phyloP scores from a whole-genome alignment of 129 eudicot species.

The Chrysanthemum seticuspe region DNA sequence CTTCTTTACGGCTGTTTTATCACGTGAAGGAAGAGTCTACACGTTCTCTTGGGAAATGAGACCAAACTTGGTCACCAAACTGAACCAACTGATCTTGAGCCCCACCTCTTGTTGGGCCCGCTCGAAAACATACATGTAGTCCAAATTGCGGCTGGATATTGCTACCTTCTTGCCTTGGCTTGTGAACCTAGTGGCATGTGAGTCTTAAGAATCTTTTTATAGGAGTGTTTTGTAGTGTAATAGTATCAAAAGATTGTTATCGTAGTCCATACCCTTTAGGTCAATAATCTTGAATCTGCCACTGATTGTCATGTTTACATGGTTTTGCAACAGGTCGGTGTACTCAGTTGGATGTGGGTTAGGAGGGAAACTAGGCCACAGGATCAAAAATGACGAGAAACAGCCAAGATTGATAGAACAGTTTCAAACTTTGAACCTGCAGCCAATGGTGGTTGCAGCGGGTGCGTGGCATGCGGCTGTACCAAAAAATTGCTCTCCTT shows the following conservation, averaged over 20 bases:
- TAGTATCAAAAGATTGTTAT: background rate
- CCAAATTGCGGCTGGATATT: slow-evolving; percentile 96
- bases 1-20: too few relatives aligned
- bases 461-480: slow-evolving; percentile 99
- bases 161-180: slow-evolving; percentile 91
- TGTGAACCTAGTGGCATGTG: slow-evolving; percentile 93
- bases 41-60: slow-evolving; percentile 92
- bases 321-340: slow-evolving; percentile 65
- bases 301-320: too few relatives aligned
- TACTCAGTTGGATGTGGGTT: slow-evolving; percentile 98
- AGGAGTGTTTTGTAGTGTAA: background rate
- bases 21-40: slow-evolving; percentile 88
- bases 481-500: too few relatives aligned
- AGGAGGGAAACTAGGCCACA: slow-evolving; percentile 96
- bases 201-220: slow-evolving; percentile 25
- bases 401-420: slow-evolving; percentile 81
- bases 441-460: slow-evolving; percentile 88
- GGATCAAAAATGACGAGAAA: slow-evolving; percentile 72
- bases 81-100: slow-evolving; percentile 71
- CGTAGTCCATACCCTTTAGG: background rate
- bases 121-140: slow-evolving; percentile 87
- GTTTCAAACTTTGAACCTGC: slow-evolving; percentile 65
- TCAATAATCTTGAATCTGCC: background rate
- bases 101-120: slow-evolving; percentile 74
- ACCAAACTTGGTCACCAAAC: too few relatives aligned